Percentiles rank a stretch among this genome's conserved stretches.
Evolutionary conservation across 2,329 filamentous ascomycete genomes (phyloP).

Genomic region (Ilyonectria sp.): DNA sequence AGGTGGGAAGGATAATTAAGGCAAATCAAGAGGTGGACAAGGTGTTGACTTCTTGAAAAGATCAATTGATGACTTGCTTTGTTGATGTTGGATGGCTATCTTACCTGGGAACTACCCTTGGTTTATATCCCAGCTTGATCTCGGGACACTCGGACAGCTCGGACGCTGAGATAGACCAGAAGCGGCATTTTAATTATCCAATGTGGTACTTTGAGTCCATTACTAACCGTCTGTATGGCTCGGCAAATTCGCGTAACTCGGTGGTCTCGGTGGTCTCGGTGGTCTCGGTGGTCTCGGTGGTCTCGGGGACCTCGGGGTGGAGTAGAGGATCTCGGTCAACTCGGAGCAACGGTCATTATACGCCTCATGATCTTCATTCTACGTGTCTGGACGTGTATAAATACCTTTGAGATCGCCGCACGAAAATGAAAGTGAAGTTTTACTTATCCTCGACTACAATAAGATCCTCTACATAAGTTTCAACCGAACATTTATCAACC

Average conservation of each 20-base stretch:
- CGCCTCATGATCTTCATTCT: background rate
- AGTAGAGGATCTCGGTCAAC: background rate
- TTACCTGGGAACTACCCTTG: background rate
- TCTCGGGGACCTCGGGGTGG: conserved; percentile 30
- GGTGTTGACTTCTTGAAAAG: background rate
- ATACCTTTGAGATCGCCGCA: background rate
- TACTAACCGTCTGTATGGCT: background rate
- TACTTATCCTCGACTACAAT: background rate
- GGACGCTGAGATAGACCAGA: background rate
- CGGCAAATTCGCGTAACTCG: conserved; percentile 4
- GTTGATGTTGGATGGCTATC: background rate
- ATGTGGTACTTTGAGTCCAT: background rate
- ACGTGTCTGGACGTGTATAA: background rate
- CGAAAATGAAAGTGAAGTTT: background rate
- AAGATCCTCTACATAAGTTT: background rate
- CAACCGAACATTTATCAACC: background rate
- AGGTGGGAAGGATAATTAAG: background rate
- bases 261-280: conserved; percentile 28
- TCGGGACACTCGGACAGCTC: background rate
- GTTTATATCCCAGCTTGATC: background rate
- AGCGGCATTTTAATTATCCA: no score
- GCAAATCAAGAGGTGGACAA: background rate
- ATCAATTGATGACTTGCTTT: background rate
- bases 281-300: no score
- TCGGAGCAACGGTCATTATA: background rate